Evolutionary conservation across 352 stramenopile genomes (phyloP).

Genomic region (Globisporangium recalcitrans): DNA sequence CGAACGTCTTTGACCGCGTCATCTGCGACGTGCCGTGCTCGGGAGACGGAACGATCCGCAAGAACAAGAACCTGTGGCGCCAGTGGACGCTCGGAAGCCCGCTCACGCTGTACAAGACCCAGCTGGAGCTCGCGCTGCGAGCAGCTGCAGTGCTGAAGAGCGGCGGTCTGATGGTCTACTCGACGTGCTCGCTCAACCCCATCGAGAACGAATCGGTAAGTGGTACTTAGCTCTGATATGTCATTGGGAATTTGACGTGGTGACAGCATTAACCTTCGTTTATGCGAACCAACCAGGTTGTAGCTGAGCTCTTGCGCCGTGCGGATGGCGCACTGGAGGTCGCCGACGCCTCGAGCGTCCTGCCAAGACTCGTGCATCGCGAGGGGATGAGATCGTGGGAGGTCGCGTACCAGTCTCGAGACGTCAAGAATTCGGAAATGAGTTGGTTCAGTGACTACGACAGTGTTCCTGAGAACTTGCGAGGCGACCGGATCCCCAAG

Average conservation of each 20-base stretch:
- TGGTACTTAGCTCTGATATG: background rate
- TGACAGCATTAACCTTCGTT: no score
- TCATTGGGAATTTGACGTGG: no score
- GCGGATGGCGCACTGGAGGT: conserved; percentile 85
- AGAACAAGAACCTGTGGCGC: conserved; percentile 92
- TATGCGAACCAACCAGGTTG: conserved; percentile 33
- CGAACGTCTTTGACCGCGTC: conserved; percentile 93
- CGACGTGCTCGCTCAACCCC: conserved; percentile 97
- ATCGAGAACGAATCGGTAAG: conserved; percentile 95
- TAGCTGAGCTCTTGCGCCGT: conserved; percentile 90
- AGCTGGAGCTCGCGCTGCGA: conserved; percentile 90
- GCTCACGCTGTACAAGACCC: conserved; percentile 89
- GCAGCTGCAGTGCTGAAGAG: conserved; percentile 86
- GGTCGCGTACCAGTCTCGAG: conserved; percentile 60
- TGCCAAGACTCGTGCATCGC: conserved; percentile 44
- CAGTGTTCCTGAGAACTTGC: conserved; percentile 43
- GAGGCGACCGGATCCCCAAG: conserved; percentile 50
- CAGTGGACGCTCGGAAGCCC: conserved; percentile 84
- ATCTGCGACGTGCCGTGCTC: conserved; percentile 98
- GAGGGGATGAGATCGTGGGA: conserved; percentile 52
- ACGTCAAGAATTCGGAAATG: conserved; percentile 23
- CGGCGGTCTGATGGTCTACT: conserved; percentile 93
- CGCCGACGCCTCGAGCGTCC: conserved; percentile 60
- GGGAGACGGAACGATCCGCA: conserved; percentile 97
- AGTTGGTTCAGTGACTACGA: conserved; percentile 61